Percentiles rank a stretch among this genome's conserved stretches.
Evolutionary conservation across 2,329 filamentous ascomycete genomes (phyloP).

Genomic region (Phaeosphaeriaceae sp.): DNA sequence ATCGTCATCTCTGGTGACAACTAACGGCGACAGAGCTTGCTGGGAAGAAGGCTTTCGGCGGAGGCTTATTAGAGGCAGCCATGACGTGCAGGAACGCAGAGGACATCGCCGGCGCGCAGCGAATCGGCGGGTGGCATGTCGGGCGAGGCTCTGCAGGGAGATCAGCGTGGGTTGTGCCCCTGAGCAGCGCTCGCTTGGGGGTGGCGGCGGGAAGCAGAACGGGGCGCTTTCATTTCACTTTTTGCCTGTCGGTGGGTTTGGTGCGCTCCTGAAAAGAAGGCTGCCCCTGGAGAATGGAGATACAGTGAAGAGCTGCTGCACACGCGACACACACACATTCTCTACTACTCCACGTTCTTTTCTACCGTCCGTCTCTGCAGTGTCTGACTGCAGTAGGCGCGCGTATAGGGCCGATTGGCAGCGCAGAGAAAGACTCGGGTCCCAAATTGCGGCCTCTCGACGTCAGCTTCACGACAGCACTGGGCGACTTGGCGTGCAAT

Average conservation of each 20-base stretch:
- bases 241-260: not conserved
- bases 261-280: not conserved
- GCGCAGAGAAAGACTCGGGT: not conserved
- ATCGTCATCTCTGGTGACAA: not conserved
- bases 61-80: not conserved
- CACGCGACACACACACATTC: not conserved
- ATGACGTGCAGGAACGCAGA: constrained; percentile 5
- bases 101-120: constrained; percentile 3
- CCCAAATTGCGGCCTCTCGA: not conserved
- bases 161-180: not conserved
- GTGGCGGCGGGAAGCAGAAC: constrained; percentile 4
- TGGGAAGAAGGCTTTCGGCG: not conserved
- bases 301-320: not conserved
- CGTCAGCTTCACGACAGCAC: not conserved
- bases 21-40: constrained; percentile 1
- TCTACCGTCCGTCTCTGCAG: not conserved
- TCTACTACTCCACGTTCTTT: not conserved
- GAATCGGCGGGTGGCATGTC: constrained; percentile 3
- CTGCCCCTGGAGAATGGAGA: not conserved
- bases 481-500: not conserved
- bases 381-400: not conserved
- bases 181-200: not conserved
- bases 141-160: constrained; percentile 11
- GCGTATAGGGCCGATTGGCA: not conserved
- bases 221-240: constrained; percentile 32